Conservation (phyloP, 495 filamentous ascomycete genomes). For the Trichoderma virens region DNA sequence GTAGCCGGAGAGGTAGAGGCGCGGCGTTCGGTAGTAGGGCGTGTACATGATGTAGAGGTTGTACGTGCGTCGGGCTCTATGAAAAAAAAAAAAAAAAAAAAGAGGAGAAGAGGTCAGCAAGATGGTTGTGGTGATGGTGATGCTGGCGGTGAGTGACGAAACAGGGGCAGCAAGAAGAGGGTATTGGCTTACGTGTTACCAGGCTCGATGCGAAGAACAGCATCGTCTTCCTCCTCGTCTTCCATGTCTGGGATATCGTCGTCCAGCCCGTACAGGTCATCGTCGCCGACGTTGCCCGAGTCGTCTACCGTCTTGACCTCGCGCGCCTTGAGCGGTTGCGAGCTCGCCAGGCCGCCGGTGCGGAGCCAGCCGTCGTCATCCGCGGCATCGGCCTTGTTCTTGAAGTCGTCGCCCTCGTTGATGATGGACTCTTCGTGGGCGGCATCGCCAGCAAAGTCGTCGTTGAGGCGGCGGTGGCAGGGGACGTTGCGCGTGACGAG, state of each 20-base stretch:
- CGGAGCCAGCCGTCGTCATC: slow-evolving; percentile 89
- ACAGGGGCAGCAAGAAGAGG: no score
- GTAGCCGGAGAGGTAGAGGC: slow-evolving; percentile 92
- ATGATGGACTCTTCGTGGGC: slow-evolving; percentile 78
- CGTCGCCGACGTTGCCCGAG: slow-evolving; percentile 65
- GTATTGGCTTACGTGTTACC: slow-evolving; percentile 56
- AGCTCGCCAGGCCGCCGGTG: slow-evolving; percentile 68
- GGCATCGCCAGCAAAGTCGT: slow-evolving; percentile 84
- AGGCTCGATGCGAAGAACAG: slow-evolving; percentile 77
- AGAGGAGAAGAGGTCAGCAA: no score
- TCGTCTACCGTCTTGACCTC: slow-evolving; percentile 87
- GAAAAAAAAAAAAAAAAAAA: neutral
- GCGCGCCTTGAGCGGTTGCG: slow-evolving; percentile 60
- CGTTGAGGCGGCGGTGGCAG: slow-evolving; percentile 82
- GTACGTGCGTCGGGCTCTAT: slow-evolving; percentile 80
- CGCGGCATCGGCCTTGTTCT: slow-evolving; percentile 38
- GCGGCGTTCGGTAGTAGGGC: slow-evolving; percentile 92
- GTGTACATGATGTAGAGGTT: slow-evolving; percentile 97
- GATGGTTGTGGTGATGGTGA: no score
- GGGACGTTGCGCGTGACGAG: slow-evolving; percentile 91
- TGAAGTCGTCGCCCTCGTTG: slow-evolving; percentile 61
- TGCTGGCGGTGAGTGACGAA: no score
- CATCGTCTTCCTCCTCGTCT: slow-evolving; percentile 95
- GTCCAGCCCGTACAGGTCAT: slow-evolving; percentile 66
- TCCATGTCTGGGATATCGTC: slow-evolving; percentile 98